Evolutionary conservation across 129 eudicot species (phyloP), one percentile per base, ranked within the genome.

Genomic region (Heracleum sosnowskyi): DNA sequence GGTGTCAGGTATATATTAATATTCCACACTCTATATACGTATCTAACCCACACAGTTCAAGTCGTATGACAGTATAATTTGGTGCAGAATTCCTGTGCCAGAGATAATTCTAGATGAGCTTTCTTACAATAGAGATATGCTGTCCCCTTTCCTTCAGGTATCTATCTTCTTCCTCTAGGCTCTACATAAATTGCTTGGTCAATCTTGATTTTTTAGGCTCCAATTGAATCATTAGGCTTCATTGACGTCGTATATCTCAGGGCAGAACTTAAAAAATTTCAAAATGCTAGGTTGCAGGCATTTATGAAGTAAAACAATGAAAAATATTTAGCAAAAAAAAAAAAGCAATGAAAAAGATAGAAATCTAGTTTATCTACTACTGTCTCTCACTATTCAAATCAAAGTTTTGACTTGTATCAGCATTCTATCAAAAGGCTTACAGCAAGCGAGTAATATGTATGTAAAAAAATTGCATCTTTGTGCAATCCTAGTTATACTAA

Each of bases 21-120:
- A 12, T 44, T 28, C 60, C 60, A 26, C 39, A n/a, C 24, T 45
- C 35, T 71, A 33, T 74, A 26, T n/a, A 55, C 33, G 18, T 20
- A 37, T 20, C 46, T 70, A 18, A 33, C 74, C 26, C 74, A 41
- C 51, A 26, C 74, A 53, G 51, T 42, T 77, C 62, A 28, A 75
- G 37, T 77, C 55, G 70, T 74, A 55, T 11, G 49, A 37, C n/a
- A 29, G 51, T 74, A 79, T 51, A 71, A 44, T 60, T 45, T 89
- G 74, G 49, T 85, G 85, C 89, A 95, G 98, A 84, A 82, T 92
- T 66, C 92, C 96, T 18, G 90, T 86, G 18, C 71, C 57, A 36
- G 98, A 95, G 75, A 90, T 90, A 16, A 91, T 95, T 66, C 71
- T 91, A 60, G 97, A 91, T 79, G 98, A 87, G 81, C 94, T 95